These are phyloP conservation scores for Lichina pygmaea DNA, from an alignment of 495 filamentous ascomycete species.

Conservation along the genomic window DNA sequence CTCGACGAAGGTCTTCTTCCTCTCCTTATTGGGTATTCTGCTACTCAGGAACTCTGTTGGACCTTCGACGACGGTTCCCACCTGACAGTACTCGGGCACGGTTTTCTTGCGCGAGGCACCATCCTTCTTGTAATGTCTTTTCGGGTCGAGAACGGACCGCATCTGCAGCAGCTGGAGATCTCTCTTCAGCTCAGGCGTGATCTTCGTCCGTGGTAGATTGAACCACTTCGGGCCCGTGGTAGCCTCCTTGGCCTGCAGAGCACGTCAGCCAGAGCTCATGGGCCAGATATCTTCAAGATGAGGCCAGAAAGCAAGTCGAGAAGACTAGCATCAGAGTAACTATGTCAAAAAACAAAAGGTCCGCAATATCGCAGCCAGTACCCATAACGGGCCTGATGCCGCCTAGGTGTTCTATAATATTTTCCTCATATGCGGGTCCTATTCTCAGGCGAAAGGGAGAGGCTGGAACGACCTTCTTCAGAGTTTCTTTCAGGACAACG, in stretches of 20 bases:
- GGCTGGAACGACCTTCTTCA: conserved; percentile 18
- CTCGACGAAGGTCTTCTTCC: conserved; percentile 75
- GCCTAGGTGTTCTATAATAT: conserved; percentile 27
- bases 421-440: conserved; percentile 38
- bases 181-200: conserved; percentile 62
- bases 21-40: conserved; percentile 59
- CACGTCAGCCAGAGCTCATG: neutral
- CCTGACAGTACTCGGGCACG: conserved; percentile 57
- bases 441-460: conserved; percentile 2
- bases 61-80: conserved; percentile 72
- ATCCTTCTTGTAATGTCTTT: conserved; percentile 79
- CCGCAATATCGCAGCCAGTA: conserved; percentile 20
- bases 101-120: conserved; percentile 24
- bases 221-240: conserved; percentile 50
- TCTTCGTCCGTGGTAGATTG: conserved; percentile 52
- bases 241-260: conserved; percentile 21
- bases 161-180: conserved; percentile 72
- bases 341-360: conserved; percentile 37
- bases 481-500: conserved; percentile 11
- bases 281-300: neutral
- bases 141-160: conserved; percentile 68
- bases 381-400: conserved; percentile 51
- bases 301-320: neutral
- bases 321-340: conserved; percentile 73
- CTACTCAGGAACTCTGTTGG: conserved; percentile 65